Evolutionary conservation across 306 rosid species (phyloP).

Genomic region (Sophora flavescens): DNA sequence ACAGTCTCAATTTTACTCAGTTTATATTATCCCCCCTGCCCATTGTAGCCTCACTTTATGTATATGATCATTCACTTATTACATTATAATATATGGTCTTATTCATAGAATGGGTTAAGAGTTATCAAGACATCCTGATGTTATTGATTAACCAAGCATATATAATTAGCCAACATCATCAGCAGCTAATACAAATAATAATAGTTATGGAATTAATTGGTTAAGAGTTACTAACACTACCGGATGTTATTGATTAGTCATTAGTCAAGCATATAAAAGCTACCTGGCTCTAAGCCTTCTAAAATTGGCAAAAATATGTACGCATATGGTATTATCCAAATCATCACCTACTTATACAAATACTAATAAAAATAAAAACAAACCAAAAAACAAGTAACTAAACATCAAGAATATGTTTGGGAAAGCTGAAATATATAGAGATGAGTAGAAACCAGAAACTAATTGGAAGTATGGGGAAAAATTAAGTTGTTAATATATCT

Average conservation of each 20-base stretch:
- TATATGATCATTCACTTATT: background rate
- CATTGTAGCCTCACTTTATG: background rate
- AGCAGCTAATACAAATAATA: no score
- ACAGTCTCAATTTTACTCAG: background rate
- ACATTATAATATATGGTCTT: background rate
- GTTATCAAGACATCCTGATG: background rate
- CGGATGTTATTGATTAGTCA: background rate
- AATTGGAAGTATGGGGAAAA: background rate
- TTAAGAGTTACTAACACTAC: background rate
- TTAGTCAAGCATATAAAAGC: background rate
- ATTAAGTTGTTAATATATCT: conserved; percentile 26
- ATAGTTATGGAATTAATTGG: background rate
- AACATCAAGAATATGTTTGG: no score
- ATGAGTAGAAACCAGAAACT: background rate
- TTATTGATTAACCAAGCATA: background rate
- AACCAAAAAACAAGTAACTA: background rate
- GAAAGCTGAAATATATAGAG: no score
- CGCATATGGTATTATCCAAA: background rate
- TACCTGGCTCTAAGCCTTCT: background rate
- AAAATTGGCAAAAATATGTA: background rate
- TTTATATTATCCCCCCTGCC: no score
- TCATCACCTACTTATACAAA: background rate
- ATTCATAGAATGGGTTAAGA: background rate
- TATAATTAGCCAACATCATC: background rate
- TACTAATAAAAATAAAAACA: no score